Evolutionary conservation across 805 yeast genomes (phyloP), one percentile per base, ranked within the genome.

Genomic region (Wilhelminamyces savonicus): DNA sequence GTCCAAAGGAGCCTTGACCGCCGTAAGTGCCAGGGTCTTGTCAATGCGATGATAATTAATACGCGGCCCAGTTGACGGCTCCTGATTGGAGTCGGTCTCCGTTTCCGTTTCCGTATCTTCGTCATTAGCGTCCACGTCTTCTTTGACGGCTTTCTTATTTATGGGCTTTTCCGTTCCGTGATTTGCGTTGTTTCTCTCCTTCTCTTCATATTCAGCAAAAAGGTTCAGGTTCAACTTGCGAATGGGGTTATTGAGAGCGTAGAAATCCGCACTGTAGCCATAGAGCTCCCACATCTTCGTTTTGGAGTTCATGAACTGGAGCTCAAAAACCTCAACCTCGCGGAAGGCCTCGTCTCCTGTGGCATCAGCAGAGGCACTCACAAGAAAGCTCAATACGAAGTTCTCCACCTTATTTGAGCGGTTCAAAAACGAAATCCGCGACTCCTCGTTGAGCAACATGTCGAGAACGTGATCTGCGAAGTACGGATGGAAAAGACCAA

Each of bases 271-370:
- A 2, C 77, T 54, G 48, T 65, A 82, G 16, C 84, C 82, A 1
- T 74, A 50, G n/a, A 69, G 52, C 26, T 68, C 70, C 94, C 94
- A 82, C 32, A 70, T 71, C 27, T 70, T 74, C 2, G 68, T 53
- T 11, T 53, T 54, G 9, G 57, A 51, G 44, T 69, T 66, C 39
- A 71, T 62, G 37, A 57, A 56, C 40, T 82, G 92, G 21, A 82
- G 56, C 50, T 82, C 94, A 54, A 56, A 85, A 1, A 82, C 69
- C 45, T 79, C 85, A 12, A 79, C 74, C 37, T 70, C 69, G 28
- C 65, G 62, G 12, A 32, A 27, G 3, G 22, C 59, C 49, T 31
- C 28, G n/a, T 36, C 32, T 8, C 24, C 34, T n/a, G 32, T 24
- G 4, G 31, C 27, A 7, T 19, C 19, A 6, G 13, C 13, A 4